Evolutionary conservation across 2,329 filamentous ascomycete species (phyloP).

Genomic region (Claviceps humidiphila): DNA sequence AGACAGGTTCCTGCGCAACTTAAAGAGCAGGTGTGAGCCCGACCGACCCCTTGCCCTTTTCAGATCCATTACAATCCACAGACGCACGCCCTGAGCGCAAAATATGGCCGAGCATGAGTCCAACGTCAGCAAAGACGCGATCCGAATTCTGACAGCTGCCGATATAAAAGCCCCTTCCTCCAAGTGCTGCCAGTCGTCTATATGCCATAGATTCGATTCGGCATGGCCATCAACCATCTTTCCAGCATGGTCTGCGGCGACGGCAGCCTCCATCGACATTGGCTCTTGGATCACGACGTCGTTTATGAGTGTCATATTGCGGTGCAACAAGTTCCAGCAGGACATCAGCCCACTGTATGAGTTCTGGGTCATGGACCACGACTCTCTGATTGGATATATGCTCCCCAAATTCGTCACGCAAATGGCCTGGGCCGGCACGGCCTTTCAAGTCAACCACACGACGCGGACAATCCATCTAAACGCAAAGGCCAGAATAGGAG

Average conservation of each 20-base stretch:
- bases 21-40: not conserved
- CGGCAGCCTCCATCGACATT: not conserved
- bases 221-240: not conserved
- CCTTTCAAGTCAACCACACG: slow-evolving; percentile 8
- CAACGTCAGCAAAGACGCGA: not conserved
- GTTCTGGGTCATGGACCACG: slow-evolving; percentile 12
- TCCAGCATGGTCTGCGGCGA: not conserved
- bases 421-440: slow-evolving; percentile 12
- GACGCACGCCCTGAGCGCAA: not conserved
- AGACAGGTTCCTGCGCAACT: not conserved
- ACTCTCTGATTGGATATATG: slow-evolving; percentile 14
- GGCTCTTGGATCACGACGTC: not conserved
- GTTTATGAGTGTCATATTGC: slow-evolving; percentile 12
- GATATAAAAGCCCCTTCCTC: not conserved
- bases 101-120: not conserved
- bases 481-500: slow-evolving; percentile 2
- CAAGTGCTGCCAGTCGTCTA: not conserved
- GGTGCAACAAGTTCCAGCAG: slow-evolving; percentile 14
- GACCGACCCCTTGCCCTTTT: too few relatives aligned
- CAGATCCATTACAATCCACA: not conserved
- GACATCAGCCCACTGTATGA: slow-evolving; percentile 10
- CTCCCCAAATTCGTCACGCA: slow-evolving; percentile 9
- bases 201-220: not conserved
- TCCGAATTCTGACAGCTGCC: not conserved
- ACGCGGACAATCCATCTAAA: slow-evolving; percentile 12